Conservation (phyloP, 2,329 filamentous ascomycete species). For the Alternaria incomplexa region DNA sequence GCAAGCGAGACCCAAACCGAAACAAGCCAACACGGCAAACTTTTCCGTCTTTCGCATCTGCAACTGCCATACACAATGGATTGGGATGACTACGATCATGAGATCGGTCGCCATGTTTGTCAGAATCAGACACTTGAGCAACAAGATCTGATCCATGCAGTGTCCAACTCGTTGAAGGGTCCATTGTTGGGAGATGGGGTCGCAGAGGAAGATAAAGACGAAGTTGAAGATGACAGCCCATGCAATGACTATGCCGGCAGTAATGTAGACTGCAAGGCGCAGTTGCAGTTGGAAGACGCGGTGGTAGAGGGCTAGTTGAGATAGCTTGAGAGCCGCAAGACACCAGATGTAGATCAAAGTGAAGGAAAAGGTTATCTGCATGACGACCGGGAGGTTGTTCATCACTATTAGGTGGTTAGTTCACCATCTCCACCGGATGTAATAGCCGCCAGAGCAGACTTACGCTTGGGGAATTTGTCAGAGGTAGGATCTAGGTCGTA, state of each 20-base stretch:
- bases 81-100: conserved; percentile 22
- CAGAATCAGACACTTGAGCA: conserved; percentile 25
- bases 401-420: conserved; percentile 8
- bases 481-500: conserved; percentile 19
- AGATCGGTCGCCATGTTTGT: conserved; percentile 25
- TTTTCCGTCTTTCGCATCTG: conserved; percentile 34
- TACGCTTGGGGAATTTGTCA: conserved; percentile 19
- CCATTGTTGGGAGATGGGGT: conserved; percentile 33
- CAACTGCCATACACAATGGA: conserved; percentile 23
- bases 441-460: not conserved
- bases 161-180: conserved; percentile 25
- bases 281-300: conserved; percentile 22
- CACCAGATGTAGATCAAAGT: conserved; percentile 31
- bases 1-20: conserved; percentile 26
- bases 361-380: conserved; percentile 31
- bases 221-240: conserved; percentile 33
- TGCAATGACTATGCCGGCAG: conserved; percentile 18
- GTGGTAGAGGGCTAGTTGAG: conserved; percentile 27
- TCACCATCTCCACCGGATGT: not conserved
- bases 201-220: conserved; percentile 29
- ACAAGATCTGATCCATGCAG: conserved; percentile 30
- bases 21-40: conserved; percentile 27
- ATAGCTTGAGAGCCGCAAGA: conserved; percentile 26
- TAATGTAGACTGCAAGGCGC: conserved; percentile 18
- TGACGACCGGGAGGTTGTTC: conserved; percentile 25